Base-by-base conservation (phyloP, 208 protist genomes). In the Vickermania ingenoplastis region DNA sequence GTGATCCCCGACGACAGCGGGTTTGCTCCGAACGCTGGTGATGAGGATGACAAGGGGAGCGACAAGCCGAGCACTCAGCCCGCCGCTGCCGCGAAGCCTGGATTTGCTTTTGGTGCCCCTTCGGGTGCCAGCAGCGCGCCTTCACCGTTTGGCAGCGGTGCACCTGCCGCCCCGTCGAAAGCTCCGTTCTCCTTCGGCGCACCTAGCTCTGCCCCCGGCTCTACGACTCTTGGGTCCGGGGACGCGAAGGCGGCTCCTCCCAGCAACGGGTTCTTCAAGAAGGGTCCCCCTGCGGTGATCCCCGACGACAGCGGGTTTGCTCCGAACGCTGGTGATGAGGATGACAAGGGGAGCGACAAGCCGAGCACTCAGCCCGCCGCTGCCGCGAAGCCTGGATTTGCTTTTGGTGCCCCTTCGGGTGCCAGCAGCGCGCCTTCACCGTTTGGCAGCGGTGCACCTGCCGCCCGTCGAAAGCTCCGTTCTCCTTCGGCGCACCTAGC, bases 271-370 rank as follows among this genome's bases (percentile, higher is more conserved):
- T 76, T 70, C 65, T 59, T 67, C 41, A 71, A 71, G 41, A 7
- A 13, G 2, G 63, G 67, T 17, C 61, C 68, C 2, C 53, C 67
- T 14, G 58, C 53, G 0, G 73, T 67, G 13, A 67, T 75, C 13
- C 51, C 50, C 1, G 64, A 72, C 2, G 81, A 88, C 54, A 63
- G 77, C 59, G 77, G 77, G 27, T 88, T 88, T 62, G 81, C 81
- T 0, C 61, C 76, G 0, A 65, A 75, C 53, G 73, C 67, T 26
- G 73, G 75, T 51, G 65, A 70, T 48, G 77, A 79, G 41, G 71
- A 87, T 56, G 76, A 71, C 26, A 62, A 72, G 3, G 30, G 31
- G 4, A 5, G 36, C 11, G 49, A 4, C 17, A 27, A 31, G 59
- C 7, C 29, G 4, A 24, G 14, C 21, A 63, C 51, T 53, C 62